phyloP scores from a whole-genome alignment of 257 asterid species.

The Solanum tarapatanum region DNA sequence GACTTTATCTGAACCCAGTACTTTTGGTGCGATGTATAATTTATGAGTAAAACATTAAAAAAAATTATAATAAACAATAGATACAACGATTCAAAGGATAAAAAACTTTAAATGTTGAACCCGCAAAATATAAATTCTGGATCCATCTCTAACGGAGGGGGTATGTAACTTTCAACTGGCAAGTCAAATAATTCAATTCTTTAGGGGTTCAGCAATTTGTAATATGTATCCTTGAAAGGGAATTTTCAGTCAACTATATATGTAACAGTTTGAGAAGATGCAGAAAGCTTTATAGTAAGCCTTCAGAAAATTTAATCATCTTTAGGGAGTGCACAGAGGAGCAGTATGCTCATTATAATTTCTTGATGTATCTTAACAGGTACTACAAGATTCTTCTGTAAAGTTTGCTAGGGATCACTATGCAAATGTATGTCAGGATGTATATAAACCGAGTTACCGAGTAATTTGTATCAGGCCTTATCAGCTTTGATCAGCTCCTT shows the following conservation, averaged over 20 bases:
- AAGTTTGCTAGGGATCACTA: not conserved
- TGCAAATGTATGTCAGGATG: not conserved
- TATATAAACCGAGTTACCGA: not conserved
- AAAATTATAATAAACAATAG: not conserved
- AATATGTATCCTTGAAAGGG: not conserved
- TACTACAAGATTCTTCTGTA: not conserved
- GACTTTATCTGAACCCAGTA: not conserved
- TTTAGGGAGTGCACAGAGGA: not conserved
- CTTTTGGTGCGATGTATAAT: not conserved
- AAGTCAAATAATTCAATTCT: not conserved
- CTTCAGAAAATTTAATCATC: not conserved
- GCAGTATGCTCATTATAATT: not conserved
- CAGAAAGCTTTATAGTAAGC: not conserved
- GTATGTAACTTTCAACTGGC: not conserved
- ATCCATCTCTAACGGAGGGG: not conserved
- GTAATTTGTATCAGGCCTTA: not conserved
- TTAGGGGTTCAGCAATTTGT: not conserved
- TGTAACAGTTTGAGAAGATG: not conserved
- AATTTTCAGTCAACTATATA: not conserved
- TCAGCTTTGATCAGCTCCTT: constrained; percentile 86
- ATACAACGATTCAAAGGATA: not conserved
- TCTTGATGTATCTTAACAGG: not conserved
- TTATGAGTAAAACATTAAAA: not conserved
- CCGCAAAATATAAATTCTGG: not conserved
- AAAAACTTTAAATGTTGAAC: not conserved